Evolutionary conservation across 768 basidiomycete species (phyloP).

Genomic region (Tremella mesenterica): DNA sequence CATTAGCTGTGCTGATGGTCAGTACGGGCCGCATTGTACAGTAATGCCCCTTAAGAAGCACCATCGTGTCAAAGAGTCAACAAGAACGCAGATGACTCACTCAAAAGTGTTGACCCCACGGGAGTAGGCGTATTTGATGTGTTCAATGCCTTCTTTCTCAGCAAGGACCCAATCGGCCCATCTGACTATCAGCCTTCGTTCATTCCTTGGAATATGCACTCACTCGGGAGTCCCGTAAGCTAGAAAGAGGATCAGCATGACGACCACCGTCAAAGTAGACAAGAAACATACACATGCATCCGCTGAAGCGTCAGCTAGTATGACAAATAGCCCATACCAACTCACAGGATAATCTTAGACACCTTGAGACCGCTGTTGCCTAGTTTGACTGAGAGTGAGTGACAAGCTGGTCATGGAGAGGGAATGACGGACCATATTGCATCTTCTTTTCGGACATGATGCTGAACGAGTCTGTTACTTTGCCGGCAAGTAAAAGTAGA

Average conservation of each 20-base stretch:
- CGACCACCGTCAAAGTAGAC: conserved; percentile 3
- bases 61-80: not conserved
- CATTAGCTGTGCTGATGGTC: conserved; percentile 1
- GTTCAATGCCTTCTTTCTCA: conserved; percentile 16
- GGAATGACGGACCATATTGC: conserved; percentile 5
- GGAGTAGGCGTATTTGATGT: conserved; percentile 14
- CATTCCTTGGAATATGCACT: not conserved
- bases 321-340: not conserved
- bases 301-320: not conserved
- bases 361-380: conserved; percentile 36
- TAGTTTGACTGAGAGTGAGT: conserved; percentile 11
- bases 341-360: conserved; percentile 6
- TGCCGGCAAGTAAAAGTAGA: too few relatives aligned
- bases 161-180: conserved; percentile 8
- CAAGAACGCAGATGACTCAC: not conserved
- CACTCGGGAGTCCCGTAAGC: conserved; percentile 7
- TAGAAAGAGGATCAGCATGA: too few relatives aligned
- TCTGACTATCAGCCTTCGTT: not conserved
- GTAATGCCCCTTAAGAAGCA: not conserved
- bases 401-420: not conserved
- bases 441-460: conserved; percentile 10
- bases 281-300: conserved; percentile 13
- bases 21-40: not conserved
- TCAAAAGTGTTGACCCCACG: conserved; percentile 9
- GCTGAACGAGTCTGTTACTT: not conserved